Evolutionary conservation across 2,329 filamentous ascomycete species (phyloP).

Genomic region (Hymenoscyphus occultus): DNA sequence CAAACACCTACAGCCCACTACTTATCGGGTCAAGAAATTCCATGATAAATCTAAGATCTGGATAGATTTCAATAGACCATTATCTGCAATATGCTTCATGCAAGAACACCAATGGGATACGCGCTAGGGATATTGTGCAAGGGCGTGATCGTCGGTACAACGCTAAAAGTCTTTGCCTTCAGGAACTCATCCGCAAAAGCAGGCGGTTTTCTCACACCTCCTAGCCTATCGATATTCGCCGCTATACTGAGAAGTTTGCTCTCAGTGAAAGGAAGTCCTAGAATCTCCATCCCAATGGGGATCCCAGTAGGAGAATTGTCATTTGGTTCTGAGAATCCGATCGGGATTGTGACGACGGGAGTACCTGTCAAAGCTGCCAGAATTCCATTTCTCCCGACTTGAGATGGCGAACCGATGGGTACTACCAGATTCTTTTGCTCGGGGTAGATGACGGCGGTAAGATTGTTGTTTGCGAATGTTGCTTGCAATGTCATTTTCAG

Average conservation of each 20-base stretch:
- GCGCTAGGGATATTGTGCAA: conserved; percentile 40
- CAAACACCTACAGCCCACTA: background rate
- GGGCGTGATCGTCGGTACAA: conserved; percentile 46
- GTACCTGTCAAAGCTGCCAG: conserved; percentile 42
- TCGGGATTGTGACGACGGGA: conserved; percentile 47
- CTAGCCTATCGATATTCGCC: conserved; percentile 46
- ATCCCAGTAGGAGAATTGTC: conserved; percentile 53
- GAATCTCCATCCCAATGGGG: conserved; percentile 63
- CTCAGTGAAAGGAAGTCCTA: conserved; percentile 56
- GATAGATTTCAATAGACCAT: background rate
- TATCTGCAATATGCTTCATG: background rate
- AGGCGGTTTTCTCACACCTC: conserved; percentile 47
- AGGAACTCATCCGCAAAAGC: conserved; percentile 43
- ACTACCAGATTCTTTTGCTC: conserved; percentile 63
- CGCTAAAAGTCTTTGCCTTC: conserved; percentile 39
- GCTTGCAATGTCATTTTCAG: conserved; percentile 49
- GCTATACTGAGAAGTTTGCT: conserved; percentile 52
- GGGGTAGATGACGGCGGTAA: conserved; percentile 62
- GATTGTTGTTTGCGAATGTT: conserved; percentile 47
- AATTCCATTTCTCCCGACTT: conserved; percentile 54
- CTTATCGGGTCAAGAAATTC: background rate
- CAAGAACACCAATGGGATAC: conserved; percentile 46
- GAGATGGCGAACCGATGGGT: conserved; percentile 52
- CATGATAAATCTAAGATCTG: too few species aligned
- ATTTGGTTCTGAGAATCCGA: conserved; percentile 49